These are phyloP conservation scores for Neopestalotiopsis sp. DNA, from an alignment of 2,329 filamentous ascomycete species.

Conservation along the genomic window DNA sequence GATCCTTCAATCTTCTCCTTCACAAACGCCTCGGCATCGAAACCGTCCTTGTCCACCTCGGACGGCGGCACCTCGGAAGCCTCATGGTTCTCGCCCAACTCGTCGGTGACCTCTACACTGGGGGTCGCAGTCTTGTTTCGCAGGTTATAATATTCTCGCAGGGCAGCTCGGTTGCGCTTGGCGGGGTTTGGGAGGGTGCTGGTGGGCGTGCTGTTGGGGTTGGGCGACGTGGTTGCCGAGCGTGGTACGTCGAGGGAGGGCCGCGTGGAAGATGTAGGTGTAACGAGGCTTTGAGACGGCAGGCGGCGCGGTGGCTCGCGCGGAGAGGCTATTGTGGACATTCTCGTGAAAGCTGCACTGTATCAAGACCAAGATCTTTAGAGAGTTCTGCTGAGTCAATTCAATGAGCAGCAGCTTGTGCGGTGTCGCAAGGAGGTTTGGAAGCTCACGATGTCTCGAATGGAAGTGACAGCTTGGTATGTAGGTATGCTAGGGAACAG, in stretches of 20 bases:
- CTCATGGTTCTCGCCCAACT: constrained; percentile 35
- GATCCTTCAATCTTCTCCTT: constrained; percentile 64
- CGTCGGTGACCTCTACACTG: constrained; percentile 50
- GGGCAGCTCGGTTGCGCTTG: constrained; percentile 78
- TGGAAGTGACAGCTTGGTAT: not conserved
- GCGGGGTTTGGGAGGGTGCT: constrained; percentile 33
- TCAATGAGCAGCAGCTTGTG: not conserved
- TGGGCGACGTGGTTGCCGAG: constrained; percentile 64
- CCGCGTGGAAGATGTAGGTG: constrained; percentile 77
- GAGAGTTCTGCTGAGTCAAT: not conserved
- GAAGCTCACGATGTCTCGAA: not conserved
- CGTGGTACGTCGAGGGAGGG: constrained; percentile 72
- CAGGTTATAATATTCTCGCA: constrained; percentile 95
- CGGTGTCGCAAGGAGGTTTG: not conserved
- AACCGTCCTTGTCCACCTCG: constrained; percentile 76
- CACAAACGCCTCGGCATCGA: constrained; percentile 76
- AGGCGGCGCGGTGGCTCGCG: constrained; percentile 64
- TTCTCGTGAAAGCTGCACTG: constrained; percentile 34
- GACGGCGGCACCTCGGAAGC: constrained; percentile 65
- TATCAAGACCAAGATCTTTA: not conserved
- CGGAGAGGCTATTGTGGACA: constrained; percentile 71
- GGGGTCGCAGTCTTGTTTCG: constrained; percentile 52
- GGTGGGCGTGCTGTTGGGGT: constrained; percentile 39
- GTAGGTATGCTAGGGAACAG: too few species aligned
- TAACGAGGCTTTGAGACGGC: constrained; percentile 56